These are phyloP conservation scores for Ceratocystis cacaofunesta DNA, from an alignment of 2,329 filamentous ascomycete species.

Conservation along the genomic window DNA sequence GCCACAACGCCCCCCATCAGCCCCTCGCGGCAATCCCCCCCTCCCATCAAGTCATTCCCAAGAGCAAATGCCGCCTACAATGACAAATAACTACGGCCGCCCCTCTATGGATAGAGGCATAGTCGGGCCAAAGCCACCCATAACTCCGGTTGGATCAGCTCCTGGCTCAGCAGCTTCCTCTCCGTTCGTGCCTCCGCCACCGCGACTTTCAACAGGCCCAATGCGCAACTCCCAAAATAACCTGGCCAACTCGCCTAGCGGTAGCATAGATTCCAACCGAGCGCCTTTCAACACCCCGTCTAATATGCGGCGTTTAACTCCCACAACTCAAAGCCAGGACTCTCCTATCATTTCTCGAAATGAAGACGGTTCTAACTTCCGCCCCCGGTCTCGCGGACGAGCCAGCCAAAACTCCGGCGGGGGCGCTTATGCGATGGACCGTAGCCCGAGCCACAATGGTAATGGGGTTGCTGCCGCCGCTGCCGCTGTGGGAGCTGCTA, in stretches of 20 bases:
- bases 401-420: conserved; percentile 25
- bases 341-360: conserved; percentile 32
- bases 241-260: conserved; percentile 31
- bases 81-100: conserved; percentile 10
- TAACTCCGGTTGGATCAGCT: conserved; percentile 15
- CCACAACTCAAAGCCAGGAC: conserved; percentile 43
- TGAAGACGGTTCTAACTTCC: conserved; percentile 36
- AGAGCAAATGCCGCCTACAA: conserved; percentile 10
- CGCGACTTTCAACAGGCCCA: conserved; percentile 27
- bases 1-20: background rate
- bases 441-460: conserved; percentile 18
- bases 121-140: conserved; percentile 13
- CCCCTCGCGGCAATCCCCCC: conserved; percentile 23
- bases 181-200: conserved; percentile 25
- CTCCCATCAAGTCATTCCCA: conserved; percentile 16
- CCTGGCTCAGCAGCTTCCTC: conserved; percentile 17
- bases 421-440: conserved; percentile 17
- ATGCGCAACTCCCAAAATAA: conserved; percentile 17
- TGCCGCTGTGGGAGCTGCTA: background rate
- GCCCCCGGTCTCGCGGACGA: conserved; percentile 40
- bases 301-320: conserved; percentile 33
- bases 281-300: conserved; percentile 27
- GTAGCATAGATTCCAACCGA: conserved; percentile 37
- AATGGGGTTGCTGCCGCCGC: conserved; percentile 18
- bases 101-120: conserved; percentile 14